A percentile compares a stretch with the other conserved stretches of the same genome.
phyloP scores from a whole-genome alignment of 164 flowering plant species.

The Vitis amurensis region DNA sequence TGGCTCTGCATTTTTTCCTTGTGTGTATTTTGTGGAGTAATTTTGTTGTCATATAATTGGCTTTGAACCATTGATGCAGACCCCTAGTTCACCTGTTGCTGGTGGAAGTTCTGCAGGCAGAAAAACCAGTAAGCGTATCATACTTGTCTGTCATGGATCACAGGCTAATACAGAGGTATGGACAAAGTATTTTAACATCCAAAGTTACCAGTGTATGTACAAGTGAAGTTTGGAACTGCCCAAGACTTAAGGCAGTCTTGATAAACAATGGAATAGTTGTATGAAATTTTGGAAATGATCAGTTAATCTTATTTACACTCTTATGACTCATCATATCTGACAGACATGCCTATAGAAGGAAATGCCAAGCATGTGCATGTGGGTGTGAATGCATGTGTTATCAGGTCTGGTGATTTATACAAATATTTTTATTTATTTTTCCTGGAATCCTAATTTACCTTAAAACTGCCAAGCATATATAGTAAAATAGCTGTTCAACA shows the following conservation, averaged over 20 bases:
- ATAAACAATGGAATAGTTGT: too few relatives aligned
- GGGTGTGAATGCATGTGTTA: neutral
- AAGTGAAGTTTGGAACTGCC: too few relatives aligned
- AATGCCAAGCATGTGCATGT: neutral
- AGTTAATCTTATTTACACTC: too few relatives aligned
- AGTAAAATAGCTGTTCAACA: neutral
- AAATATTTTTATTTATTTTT: neutral
- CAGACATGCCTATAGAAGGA: neutral
- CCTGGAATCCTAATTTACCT: too few relatives aligned
- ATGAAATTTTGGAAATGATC: too few relatives aligned
- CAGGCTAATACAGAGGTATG: conserved; percentile 55
- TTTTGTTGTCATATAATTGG: conserved; percentile 8
- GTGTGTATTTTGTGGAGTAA: conserved; percentile 3
- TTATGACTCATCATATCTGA: too few relatives aligned
- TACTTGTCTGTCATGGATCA: conserved; percentile 78
- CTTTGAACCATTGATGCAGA: conserved; percentile 50
- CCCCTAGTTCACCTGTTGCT: conserved; percentile 81
- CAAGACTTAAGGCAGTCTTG: too few relatives aligned
- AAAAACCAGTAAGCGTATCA: conserved; percentile 61
- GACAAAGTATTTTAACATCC: neutral
- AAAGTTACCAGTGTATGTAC: too few relatives aligned
- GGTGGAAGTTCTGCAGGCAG: conserved; percentile 75
- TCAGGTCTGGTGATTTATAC: neutral
- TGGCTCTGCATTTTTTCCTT: neutral
- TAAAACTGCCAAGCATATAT: too few relatives aligned